These are phyloP conservation scores for Aspergillus pseudoviridinutans DNA, from an alignment of 2,329 filamentous ascomycete genomes.

Conservation along the genomic window DNA sequence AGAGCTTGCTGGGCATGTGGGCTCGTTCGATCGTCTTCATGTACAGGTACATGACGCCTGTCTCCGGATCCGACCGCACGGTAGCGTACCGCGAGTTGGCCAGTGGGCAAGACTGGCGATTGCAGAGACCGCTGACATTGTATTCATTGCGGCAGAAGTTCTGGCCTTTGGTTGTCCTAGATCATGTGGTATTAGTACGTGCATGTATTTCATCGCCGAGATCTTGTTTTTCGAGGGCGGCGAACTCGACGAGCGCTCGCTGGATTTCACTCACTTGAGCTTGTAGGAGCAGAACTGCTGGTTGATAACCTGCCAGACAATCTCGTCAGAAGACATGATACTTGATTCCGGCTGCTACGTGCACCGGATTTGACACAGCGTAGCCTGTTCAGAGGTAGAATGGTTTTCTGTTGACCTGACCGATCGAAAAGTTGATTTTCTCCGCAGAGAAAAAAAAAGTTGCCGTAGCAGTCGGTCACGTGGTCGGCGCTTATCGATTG, in stretches of 20 bases:
- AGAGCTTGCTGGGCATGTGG: constrained; percentile 84
- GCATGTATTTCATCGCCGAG: constrained; percentile 1
- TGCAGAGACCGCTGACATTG: constrained; percentile 80
- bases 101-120: constrained; percentile 82
- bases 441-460: constrained; percentile 31
- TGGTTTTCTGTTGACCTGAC: constrained; percentile 15
- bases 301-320: constrained; percentile 96
- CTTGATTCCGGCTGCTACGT: constrained; percentile 4
- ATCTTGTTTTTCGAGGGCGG: neutral
- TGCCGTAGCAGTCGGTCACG: constrained; percentile 23
- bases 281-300: constrained; percentile 95
- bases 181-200: constrained; percentile 5
- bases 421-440: constrained; percentile 10
- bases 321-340: constrained; percentile 85
- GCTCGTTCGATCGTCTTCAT: constrained; percentile 92
- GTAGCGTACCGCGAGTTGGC: constrained; percentile 93
- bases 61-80: constrained; percentile 74
- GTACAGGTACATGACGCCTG: constrained; percentile 85
- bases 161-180: constrained; percentile 74
- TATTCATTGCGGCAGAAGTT: constrained; percentile 96
- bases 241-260: constrained; percentile 6
- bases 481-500: constrained; percentile 29
- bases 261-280: constrained; percentile 63
- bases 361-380: constrained; percentile 10
- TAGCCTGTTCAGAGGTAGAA: constrained; percentile 17